Base-by-base conservation (phyloP, 768 basidiomycete species). In the Trametes coccinea region DNA sequence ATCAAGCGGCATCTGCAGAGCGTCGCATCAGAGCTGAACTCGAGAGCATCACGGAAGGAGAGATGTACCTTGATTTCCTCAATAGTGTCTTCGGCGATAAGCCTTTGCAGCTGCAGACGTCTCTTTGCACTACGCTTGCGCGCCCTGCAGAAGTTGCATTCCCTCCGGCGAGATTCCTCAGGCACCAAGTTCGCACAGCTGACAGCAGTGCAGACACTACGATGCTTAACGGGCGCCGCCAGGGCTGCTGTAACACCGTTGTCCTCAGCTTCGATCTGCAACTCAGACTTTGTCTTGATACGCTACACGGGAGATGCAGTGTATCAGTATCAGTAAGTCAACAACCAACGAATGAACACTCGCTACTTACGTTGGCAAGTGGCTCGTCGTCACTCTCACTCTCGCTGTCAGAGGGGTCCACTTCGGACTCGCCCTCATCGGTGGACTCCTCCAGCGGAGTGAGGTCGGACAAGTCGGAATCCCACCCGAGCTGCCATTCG, bases 391-490 rank as follows among this genome's bases (percentile, higher is more conserved):
- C 67, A 11, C 34, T 37, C 34, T 11, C 34, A 37, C 34, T 37
- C 34, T 6, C 22, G 40, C 47, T 46, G 33, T 68, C 63, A 2
- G 52, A 37, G 11, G 48, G 16, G 27, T 68, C 63, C 14, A 66
- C 44, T 31, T 61, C 61, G 4, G 65, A 62, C 43, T 66, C 65
- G 43, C 58, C 64, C 34, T 56, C 53, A 30, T 63, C 61, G 13
- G 46, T 45, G n/a, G 63, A 63, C 14, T 66, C 66, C 46, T 67
- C 68, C 2, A 69, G 51, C 2, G 71, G 68, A 4, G 69, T 70
- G 30, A 72, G 56, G 4, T 72, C 71, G 2, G 71, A 72, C 5
- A 59, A 54, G 51, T 70, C 67, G 53, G 66, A 63, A 16, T 67
- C 64, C 66, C 67, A 67, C 2, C 13, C 50, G 4, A 58, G 55